A percentile compares a stretch with the other conserved stretches of the same genome.
Evolutionary conservation across 495 filamentous ascomycete species (phyloP).

Genomic region (Paragyromitra xinjiangensis): DNA sequence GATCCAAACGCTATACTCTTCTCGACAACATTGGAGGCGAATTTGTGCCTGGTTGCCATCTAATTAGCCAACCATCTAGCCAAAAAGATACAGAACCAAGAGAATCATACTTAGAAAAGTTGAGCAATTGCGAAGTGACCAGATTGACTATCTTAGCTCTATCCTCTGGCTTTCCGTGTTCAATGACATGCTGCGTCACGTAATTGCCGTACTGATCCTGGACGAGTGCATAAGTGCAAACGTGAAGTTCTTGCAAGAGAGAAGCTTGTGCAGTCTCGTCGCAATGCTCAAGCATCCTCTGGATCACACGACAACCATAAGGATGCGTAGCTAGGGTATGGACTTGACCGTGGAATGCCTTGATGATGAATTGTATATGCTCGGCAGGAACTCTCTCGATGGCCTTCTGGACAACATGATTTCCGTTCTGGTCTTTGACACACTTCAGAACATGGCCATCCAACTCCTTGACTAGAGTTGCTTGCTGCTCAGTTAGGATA

Average conservation of each 20-base stretch:
- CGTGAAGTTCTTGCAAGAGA: slow-evolving; percentile 82
- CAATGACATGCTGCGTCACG: slow-evolving; percentile 92
- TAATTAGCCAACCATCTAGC: slow-evolving; percentile 6
- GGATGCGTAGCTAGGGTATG: slow-evolving; percentile 77
- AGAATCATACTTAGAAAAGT: slow-evolving; percentile 70
- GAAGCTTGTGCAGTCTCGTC: slow-evolving; percentile 72
- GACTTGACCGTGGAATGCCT: slow-evolving; percentile 83
- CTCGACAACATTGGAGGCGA: slow-evolving; percentile 96
- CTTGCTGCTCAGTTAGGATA: slow-evolving; percentile 89
- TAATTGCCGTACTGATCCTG: slow-evolving; percentile 96
- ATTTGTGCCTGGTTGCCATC: slow-evolving; percentile 71
- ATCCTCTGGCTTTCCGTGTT: slow-evolving; percentile 80
- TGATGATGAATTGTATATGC: slow-evolving; percentile 88
- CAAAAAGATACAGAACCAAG: background rate
- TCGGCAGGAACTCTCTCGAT: slow-evolving; percentile 85
- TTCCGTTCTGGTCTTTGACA: slow-evolving; percentile 90
- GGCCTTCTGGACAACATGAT: slow-evolving; percentile 95
- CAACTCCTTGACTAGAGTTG: slow-evolving; percentile 81
- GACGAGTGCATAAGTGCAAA: slow-evolving; percentile 74
- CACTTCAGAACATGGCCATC: slow-evolving; percentile 79
- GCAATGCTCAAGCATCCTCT: slow-evolving; percentile 89
- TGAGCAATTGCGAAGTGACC: slow-evolving; percentile 75
- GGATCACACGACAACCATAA: slow-evolving; percentile 93
- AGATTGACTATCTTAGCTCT: slow-evolving; percentile 75
- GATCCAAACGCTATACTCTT: slow-evolving; percentile 84